Conservation (phyloP, 2,329 filamentous ascomycete genomes). For the Fusarium odoratissimum region DNA sequence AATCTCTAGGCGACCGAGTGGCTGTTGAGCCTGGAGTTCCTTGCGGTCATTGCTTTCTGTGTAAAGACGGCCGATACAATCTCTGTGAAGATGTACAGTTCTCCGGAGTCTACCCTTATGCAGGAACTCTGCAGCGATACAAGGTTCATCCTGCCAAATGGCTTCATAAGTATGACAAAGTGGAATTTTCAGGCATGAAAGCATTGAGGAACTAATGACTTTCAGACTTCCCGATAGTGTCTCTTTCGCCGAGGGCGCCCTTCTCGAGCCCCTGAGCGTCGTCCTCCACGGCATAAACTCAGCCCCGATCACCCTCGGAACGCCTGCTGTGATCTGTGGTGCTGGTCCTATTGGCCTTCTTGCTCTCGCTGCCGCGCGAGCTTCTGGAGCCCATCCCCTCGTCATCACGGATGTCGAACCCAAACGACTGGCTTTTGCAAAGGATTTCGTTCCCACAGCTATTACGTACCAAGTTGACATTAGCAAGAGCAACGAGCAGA, state of each 20-base stretch:
- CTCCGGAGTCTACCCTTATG: slow-evolving; percentile 69
- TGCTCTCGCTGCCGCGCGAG: slow-evolving; percentile 66
- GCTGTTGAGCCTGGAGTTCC: slow-evolving; percentile 75
- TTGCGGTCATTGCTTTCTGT: slow-evolving; percentile 70
- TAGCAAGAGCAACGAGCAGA: slow-evolving; percentile 58
- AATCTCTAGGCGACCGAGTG: slow-evolving; percentile 66
- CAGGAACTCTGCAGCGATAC: slow-evolving; percentile 70
- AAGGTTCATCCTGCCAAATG: slow-evolving; percentile 71
- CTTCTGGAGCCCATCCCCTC: slow-evolving; percentile 71
- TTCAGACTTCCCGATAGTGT: slow-evolving; percentile 64
- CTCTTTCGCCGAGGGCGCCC: slow-evolving; percentile 68
- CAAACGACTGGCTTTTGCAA: slow-evolving; percentile 66
- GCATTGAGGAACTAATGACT: slow-evolving; percentile 4
- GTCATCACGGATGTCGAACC: slow-evolving; percentile 73
- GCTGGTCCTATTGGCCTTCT: slow-evolving; percentile 73
- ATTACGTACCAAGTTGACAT: slow-evolving; percentile 65
- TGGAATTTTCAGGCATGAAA: background rate
- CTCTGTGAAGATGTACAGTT: slow-evolving; percentile 72
- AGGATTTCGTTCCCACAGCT: slow-evolving; percentile 65
- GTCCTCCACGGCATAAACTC: slow-evolving; percentile 70
- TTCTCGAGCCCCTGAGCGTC: slow-evolving; percentile 73
- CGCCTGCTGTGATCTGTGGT: slow-evolving; percentile 67
- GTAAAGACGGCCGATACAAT: slow-evolving; percentile 70
- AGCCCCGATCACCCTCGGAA: slow-evolving; percentile 65
- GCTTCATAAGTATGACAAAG: slow-evolving; percentile 59